These are phyloP conservation scores for Coemansia erecta DNA, from an alignment of 192 early-diverging fungal species.

Conservation along the genomic window DNA sequence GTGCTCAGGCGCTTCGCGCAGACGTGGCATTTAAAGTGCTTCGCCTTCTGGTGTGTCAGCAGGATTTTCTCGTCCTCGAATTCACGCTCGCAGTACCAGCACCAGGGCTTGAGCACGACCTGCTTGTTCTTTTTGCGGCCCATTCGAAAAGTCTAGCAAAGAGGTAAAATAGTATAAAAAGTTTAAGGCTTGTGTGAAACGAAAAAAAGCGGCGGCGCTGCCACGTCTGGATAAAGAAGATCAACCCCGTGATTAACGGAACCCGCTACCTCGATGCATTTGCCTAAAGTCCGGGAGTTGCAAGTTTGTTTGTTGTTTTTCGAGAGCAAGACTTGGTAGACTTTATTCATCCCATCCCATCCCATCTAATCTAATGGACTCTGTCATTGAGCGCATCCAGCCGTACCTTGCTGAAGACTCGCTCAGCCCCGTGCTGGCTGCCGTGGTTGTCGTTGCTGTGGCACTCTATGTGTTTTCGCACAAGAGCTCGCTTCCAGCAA, in stretches of 20 bases:
- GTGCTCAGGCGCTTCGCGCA: constrained; percentile 87
- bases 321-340: too few species aligned
- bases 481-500: constrained; percentile 15
- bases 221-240: too few species aligned
- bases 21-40: constrained; percentile 89
- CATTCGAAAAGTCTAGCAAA: constrained; percentile 17
- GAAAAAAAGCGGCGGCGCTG: too few species aligned
- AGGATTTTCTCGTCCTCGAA: constrained; percentile 95
- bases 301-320: too few species aligned
- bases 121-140: constrained; percentile 65
- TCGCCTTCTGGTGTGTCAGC: constrained; percentile 88
- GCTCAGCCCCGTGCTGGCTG: constrained; percentile 22
- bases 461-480: constrained; percentile 24
- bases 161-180: constrained; percentile 6
- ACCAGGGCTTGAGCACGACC: constrained; percentile 69
- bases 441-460: constrained; percentile 18
- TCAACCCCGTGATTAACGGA: too few species aligned
- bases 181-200: too few species aligned
- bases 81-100: constrained; percentile 94
- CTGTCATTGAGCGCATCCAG: constrained; percentile 15
- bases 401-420: too few species aligned
- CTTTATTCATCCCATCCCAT: too few species aligned
- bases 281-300: too few species aligned
- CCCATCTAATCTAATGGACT: too few species aligned
- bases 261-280: too few species aligned